phyloP scores from a whole-genome alignment of 805 yeast species.

The Torulaspora delbrueckii region DNA sequence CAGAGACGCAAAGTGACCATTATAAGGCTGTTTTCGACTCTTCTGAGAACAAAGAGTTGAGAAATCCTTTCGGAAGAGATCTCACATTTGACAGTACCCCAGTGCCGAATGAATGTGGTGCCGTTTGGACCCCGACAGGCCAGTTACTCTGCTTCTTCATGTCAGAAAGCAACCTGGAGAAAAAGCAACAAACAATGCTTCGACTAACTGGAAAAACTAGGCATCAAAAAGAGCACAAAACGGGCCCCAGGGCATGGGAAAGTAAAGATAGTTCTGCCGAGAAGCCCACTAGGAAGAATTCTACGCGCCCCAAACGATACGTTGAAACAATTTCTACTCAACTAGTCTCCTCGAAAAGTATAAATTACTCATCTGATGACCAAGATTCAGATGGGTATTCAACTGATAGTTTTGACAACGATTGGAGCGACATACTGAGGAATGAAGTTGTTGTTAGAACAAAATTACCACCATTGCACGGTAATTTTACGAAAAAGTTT shows the following conservation, averaged over 20 bases:
- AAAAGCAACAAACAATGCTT: slow-evolving; percentile 35
- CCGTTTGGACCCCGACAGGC: slow-evolving; percentile 77
- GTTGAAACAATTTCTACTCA: slow-evolving; percentile 27
- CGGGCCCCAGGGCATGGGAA: slow-evolving; percentile 1
- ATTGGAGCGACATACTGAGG: slow-evolving; percentile 61
- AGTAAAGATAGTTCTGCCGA: slow-evolving; percentile 2
- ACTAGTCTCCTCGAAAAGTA: slow-evolving; percentile 10
- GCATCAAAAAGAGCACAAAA: slow-evolving; percentile 7
- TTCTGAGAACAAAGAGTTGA: background rate
- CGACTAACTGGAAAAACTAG: slow-evolving; percentile 27
- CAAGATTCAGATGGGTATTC: slow-evolving; percentile 30
- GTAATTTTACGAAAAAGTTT: slow-evolving; percentile 25
- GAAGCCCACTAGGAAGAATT: slow-evolving; percentile 14
- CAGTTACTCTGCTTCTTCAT: slow-evolving; percentile 77
- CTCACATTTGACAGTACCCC: slow-evolving; percentile 71
- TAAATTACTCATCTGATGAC: slow-evolving; percentile 26
- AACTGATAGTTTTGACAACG: slow-evolving; percentile 60
- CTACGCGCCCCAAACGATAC: slow-evolving; percentile 32
- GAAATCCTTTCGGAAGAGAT: slow-evolving; percentile 15
- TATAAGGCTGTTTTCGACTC: slow-evolving; percentile 29
- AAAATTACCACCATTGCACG: slow-evolving; percentile 46
- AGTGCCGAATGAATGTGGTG: slow-evolving; percentile 90
- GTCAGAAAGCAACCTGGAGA: slow-evolving; percentile 43
- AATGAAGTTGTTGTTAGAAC: slow-evolving; percentile 48
- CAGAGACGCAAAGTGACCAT: slow-evolving; percentile 41